phyloP scores from a whole-genome alignment of 148 eudicot species.

The Rhododendron williamsianum region DNA sequence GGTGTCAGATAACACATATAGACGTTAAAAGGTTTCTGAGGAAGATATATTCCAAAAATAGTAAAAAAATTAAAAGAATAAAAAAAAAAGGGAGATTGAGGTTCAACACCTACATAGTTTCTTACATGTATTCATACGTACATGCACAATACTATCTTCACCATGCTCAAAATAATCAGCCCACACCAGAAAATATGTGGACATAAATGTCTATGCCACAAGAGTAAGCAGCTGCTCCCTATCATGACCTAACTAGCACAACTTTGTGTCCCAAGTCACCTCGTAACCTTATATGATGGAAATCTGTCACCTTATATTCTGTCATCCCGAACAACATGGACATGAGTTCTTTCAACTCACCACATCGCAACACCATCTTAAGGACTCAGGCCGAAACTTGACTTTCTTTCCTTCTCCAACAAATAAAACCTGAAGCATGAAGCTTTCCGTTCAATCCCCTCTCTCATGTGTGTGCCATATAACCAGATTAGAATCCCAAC shows the following conservation, averaged over 20 bases:
- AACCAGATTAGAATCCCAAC: neutral
- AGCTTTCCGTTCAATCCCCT: neutral
- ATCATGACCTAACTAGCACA: neutral
- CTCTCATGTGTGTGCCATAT: neutral
- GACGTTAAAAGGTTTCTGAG: neutral
- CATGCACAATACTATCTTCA: neutral
- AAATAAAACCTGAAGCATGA: neutral
- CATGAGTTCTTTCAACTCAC: neutral
- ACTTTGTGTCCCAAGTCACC: neutral
- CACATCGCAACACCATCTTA: neutral
- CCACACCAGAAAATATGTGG: neutral
- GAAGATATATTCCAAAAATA: neutral
- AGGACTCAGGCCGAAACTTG: neutral
- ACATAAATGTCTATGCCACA: neutral
- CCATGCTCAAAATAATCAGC: neutral
- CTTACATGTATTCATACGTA: neutral
- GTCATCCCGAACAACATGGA: neutral
- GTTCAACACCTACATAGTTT: neutral
- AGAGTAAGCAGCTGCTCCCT: neutral
- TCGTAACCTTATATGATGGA: neutral
- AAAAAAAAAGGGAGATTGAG: neutral
- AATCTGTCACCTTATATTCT: neutral
- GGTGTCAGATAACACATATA: slow-evolving; percentile 16
- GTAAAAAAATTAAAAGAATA: neutral
- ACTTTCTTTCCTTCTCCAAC: neutral